These are phyloP conservation scores for Lichenothelia convexa DNA, from an alignment of 495 filamentous ascomycete genomes.

Conservation along the genomic window DNA sequence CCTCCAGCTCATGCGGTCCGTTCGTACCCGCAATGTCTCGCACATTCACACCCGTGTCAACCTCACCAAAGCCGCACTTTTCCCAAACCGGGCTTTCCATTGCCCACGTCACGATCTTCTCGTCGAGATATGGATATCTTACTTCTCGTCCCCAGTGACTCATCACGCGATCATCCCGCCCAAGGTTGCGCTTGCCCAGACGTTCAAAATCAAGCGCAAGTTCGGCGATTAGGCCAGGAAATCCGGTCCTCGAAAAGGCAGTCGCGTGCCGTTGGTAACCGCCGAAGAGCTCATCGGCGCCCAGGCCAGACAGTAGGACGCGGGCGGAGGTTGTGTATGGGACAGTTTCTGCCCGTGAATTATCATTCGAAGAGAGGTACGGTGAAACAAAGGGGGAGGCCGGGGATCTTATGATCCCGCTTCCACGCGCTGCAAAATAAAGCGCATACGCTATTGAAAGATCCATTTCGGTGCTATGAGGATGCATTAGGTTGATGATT, in stretches of 20 bases:
- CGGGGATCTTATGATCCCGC: no score
- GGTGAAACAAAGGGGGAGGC: no score
- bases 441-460: conserved; percentile 85
- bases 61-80: conserved; percentile 59
- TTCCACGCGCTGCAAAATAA: conserved; percentile 79
- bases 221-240: conserved; percentile 57
- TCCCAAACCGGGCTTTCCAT: conserved; percentile 53
- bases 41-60: background rate
- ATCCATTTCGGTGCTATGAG: conserved; percentile 97
- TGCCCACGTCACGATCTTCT: conserved; percentile 66
- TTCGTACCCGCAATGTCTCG: background rate
- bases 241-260: conserved; percentile 50
- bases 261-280: conserved; percentile 75
- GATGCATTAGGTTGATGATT: conserved; percentile 62
- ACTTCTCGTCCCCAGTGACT: conserved; percentile 80
- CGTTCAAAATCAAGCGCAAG: conserved; percentile 72
- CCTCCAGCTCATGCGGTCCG: conserved; percentile 1
- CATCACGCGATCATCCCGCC: conserved; percentile 81
- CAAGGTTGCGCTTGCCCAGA: conserved; percentile 82
- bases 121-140: conserved; percentile 84
- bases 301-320: conserved; percentile 78
- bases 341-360: conserved; percentile 3
- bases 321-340: conserved; percentile 54
- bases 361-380: background rate
- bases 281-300: conserved; percentile 90